Base-by-base conservation (phyloP, 1,139 yeast species). In the Suhomyces yuchorum region DNA sequence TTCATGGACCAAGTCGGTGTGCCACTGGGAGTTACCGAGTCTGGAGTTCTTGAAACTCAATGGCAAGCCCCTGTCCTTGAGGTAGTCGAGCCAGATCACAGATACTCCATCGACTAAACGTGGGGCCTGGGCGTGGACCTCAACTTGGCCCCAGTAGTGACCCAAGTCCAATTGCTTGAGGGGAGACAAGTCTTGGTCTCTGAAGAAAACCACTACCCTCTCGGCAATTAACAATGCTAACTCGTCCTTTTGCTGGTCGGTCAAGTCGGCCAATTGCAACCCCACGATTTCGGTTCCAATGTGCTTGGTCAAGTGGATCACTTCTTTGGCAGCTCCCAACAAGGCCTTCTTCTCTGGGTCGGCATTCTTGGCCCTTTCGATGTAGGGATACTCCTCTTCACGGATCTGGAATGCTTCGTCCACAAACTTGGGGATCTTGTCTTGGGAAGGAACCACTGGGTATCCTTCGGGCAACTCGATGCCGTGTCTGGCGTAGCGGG, bases 1-100 rank as follows among this genome's bases (percentile, higher is more conserved):
- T 56, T 75, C 80, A 50, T 75, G 80, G 40, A 68, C 77, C 55
- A 76, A 65, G 55, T 76, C 81, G 3, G 80, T 69, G 61, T 76
- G 81, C 81, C 81, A 76, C 43, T 53, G 57, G 4, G 72, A 60
- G 55, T 68, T 71, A 8, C 75, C 76, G 30, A 64, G 63, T 40
- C 57, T 60, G 40, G 66, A 56, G 39, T 60, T 60, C 53, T 67
- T 71, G 61, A 66, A 72, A 15, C 67, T 61, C 55, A 63, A 58
- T 24, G 58, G 62, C 40, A 54, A 55, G 3, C 63, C 60, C 43
- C 50, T 55, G 49, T 59, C 60, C 46, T 58, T 63, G 43, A 51
- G 53, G 51, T 66, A 67, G 51, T 80, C 82, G 49, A 74, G 78
- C 85, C 85, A 81, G 52, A 82, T 75, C 7, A 77, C 77, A 20